Base-by-base conservation (phyloP, 768 basidiomycete genomes). In the Serendipita sp. region DNA sequence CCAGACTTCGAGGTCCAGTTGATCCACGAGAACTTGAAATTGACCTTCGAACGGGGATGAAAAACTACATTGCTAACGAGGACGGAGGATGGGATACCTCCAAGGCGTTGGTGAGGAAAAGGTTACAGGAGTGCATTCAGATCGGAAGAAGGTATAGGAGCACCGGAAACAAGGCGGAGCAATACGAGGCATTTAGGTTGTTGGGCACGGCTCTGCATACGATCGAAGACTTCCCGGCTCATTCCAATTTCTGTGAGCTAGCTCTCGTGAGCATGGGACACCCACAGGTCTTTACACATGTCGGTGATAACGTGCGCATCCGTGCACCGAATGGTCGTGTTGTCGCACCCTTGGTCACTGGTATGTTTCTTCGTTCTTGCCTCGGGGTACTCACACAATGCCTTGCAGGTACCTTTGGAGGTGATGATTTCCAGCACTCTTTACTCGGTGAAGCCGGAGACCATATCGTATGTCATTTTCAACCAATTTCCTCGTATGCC, bases 1-100 rank as follows among this genome's bases (percentile, higher is more conserved):
- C 85, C 0, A 77, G 80, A 18, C 79, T 97, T 5, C 83, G 94
- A 11, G 84, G 84, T 2, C 92, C 92, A 2, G 85, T 97, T 3
- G 84, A 88, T 84, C 88, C 88, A 0, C 75, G 80, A 41, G 94
- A 97, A 70, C 78, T 95, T 0, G 87, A 93, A 69, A 79, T 97
- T 4, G 94, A 97, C 72, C 83, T 81, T 0, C 76, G 79, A 13
- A 89, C 88, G 0, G 94, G 92, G 2, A 94, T 97, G 92, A 94
- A 94, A 78, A 97, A 93, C 69, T 91, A 90, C 73, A 93, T 94
- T 66, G 89, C 89, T 0, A 94, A 93, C 72, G 87, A 89, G 67
- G 73, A 78, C 23, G 86, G 88, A 3, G 66, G 71, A n/a, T 97
- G 93, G 93, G 90, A 91, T 68, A 95, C 93, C 0, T 92, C 88